Evolutionary conservation across 1,284 basidiomycete genomes (phyloP), one percentile per base, ranked within the genome.

Genomic region (Calocybe gambosa): DNA sequence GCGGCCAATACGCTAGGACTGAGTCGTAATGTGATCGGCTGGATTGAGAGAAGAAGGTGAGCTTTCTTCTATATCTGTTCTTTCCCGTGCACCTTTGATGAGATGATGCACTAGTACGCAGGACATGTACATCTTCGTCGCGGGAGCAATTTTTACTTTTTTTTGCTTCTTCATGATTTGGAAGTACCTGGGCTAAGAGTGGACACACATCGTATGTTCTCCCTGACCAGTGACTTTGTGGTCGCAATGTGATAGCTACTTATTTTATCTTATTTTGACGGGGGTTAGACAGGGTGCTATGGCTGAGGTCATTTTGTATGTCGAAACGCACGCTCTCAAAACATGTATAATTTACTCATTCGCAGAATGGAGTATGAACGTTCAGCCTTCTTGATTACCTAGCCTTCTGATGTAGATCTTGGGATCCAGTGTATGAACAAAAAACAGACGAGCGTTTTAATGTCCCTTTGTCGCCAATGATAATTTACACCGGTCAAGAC

Each of bases 1-100:
- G 86, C 91, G 34, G 93, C 93, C 35, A 96, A 96, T 66, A 94
- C 92, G 13, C 66, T 97, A 40, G 94, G 94, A 0, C 67, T 97
- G 58, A 92, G 91, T 62, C 75, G 92, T 52, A 80, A 94, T 62
- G 93, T 94, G 19, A 96, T 97, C 63, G 82, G 88, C 1, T 97
- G 93, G 89, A 93, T 97, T 55, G 94, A 97, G 62, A 77, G 84
- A 55, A 74, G 93, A 63, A 94, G 90, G 85, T 91, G 43, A 43
- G 70, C 63, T 39, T 5, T 15, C 25, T 18, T 49, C 13, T 39
- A 18, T 36, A 13, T 31, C 23, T 41, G 13, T n/a, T 31, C 31
- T 18, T 19, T 18, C 23, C 25, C 37, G 29, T 34, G 23, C 39
- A 20, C 43, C n/a, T n/a, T n/a, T n/a, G n/a, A n/a, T 43, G 41